phyloP scores from a whole-genome alignment of 164 flowering plant genomes.

The Chloranthus sessilifolius region DNA sequence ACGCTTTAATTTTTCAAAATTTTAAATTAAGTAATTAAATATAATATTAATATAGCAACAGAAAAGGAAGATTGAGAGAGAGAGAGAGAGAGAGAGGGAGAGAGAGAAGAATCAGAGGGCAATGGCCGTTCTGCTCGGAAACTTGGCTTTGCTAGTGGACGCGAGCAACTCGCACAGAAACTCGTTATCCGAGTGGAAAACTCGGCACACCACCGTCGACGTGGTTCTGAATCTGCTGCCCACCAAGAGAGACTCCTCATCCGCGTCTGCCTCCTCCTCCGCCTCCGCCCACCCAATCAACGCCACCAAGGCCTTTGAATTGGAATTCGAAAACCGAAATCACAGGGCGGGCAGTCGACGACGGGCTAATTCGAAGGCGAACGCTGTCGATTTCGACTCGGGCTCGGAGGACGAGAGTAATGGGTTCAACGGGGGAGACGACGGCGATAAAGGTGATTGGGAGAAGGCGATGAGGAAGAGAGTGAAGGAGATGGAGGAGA shows the following conservation, averaged over 20 bases:
- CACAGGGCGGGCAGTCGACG: constrained; percentile 25
- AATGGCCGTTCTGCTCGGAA: constrained; percentile 67
- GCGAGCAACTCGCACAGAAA: constrained; percentile 26
- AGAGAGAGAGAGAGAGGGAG: no score
- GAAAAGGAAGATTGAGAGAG: no score
- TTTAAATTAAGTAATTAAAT: no score
- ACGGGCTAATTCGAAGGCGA: constrained; percentile 34
- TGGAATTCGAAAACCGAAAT: constrained; percentile 31
- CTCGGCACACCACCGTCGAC: background rate
- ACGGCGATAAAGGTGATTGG: constrained; percentile 36
- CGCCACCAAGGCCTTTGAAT: constrained; percentile 26
- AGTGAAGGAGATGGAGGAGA: constrained; percentile 78
- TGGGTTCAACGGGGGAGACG: constrained; percentile 29
- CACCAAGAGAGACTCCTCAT: background rate
- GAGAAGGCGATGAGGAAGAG: constrained; percentile 72
- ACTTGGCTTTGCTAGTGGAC: constrained; percentile 39
- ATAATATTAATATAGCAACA: no score
- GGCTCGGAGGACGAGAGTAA: constrained; percentile 54
- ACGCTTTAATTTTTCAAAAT: no score
- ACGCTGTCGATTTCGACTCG: constrained; percentile 52
- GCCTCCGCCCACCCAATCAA: constrained; percentile 2
- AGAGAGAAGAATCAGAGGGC: no score
- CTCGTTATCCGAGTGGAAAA: constrained; percentile 6
- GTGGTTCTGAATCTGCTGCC: background rate
- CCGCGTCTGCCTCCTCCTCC: background rate